These are phyloP conservation scores for Rhexocercosporidium sp. DNA, from an alignment of 2,329 filamentous ascomycete species.

Conservation along the genomic window DNA sequence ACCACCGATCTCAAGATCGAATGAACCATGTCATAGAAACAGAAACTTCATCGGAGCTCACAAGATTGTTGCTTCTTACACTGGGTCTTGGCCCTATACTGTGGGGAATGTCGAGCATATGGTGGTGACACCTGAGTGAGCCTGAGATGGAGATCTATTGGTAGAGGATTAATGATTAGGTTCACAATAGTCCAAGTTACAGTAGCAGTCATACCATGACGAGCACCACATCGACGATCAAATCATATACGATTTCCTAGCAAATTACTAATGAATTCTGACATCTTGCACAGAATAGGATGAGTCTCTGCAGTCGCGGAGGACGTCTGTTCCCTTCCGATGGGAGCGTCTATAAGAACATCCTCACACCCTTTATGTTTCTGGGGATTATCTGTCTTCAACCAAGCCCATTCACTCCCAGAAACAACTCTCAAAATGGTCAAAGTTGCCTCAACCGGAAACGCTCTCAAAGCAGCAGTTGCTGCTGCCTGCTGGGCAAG, in stretches of 20 bases:
- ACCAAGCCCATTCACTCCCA: not conserved
- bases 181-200: not conserved
- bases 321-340: too few relatives aligned
- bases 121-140: not conserved
- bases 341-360: too few relatives aligned
- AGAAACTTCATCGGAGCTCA: too few relatives aligned
- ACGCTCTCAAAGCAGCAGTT: constrained; percentile 18
- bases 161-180: too few relatives aligned
- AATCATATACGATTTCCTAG: not conserved
- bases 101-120: too few relatives aligned
- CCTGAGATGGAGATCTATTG: not conserved
- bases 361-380: too few relatives aligned
- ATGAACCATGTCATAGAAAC: not conserved
- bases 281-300: not conserved
- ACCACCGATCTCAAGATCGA: not conserved
- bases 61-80: too few relatives aligned
- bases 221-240: not conserved
- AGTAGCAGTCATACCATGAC: not conserved
- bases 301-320: not conserved
- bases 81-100: too few relatives aligned
- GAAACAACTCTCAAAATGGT: not conserved
- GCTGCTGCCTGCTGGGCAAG: constrained; percentile 19
- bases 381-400: not conserved
- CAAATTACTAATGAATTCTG: too few relatives aligned
- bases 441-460: not conserved